phyloP scores from a whole-genome alignment of 2,329 filamentous ascomycete genomes.

The Colletotrichum noveboracense region DNA sequence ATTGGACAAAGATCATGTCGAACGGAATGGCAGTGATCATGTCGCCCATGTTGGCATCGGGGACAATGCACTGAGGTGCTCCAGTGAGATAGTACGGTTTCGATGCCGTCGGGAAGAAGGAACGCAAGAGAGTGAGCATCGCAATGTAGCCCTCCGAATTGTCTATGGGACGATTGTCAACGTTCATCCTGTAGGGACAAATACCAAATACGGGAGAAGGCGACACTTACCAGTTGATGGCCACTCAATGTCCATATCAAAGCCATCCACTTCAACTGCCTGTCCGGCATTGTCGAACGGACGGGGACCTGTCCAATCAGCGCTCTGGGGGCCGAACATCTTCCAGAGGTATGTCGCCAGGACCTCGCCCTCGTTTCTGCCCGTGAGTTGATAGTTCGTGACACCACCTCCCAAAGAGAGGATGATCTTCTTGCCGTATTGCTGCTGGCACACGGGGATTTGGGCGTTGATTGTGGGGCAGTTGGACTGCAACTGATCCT shows the following conservation, averaged over 20 bases:
- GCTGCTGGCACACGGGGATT: conserved; percentile 43
- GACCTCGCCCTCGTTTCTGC: conserved; percentile 37
- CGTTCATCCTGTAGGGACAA: neutral
- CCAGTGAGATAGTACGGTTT: conserved; percentile 48
- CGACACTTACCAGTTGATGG: conserved; percentile 22
- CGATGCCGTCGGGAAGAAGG: conserved; percentile 24
- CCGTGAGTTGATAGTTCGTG: conserved; percentile 38
- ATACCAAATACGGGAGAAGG: fast-evolving
- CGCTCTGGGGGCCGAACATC: conserved; percentile 43
- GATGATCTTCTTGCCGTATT: conserved; percentile 42
- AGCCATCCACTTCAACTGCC: conserved; percentile 35
- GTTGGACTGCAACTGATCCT: conserved; percentile 35
- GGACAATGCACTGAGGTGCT: conserved; percentile 49
- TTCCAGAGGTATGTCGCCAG: conserved; percentile 42
- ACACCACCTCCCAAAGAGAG: conserved; percentile 46
- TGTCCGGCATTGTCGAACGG: conserved; percentile 20
- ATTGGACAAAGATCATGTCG: conserved; percentile 50
- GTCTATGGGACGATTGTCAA: conserved; percentile 18
- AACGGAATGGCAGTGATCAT: conserved; percentile 44
- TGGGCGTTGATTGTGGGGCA: conserved; percentile 40
- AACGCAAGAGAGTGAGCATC: conserved; percentile 28
- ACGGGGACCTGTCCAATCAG: conserved; percentile 31
- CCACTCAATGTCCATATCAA: conserved; percentile 37
- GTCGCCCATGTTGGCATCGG: conserved; percentile 41
- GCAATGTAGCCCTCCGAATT: conserved; percentile 33